These are phyloP conservation scores for Suhomyces kilbournensis DNA, from an alignment of 805 yeast genomes.

Conservation along the genomic window DNA sequence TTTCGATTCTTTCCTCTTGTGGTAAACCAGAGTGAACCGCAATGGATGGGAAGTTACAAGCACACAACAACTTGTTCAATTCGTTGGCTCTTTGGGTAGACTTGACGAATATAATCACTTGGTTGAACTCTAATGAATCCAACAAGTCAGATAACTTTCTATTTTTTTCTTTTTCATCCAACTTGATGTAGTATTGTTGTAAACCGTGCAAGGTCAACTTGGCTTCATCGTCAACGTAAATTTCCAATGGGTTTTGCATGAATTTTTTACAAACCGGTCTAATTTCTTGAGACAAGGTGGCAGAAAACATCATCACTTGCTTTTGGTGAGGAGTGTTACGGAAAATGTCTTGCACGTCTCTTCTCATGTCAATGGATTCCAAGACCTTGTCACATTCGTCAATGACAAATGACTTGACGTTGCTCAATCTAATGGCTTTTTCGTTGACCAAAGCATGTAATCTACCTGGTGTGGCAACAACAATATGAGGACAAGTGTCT, in stretches of 20 bases:
- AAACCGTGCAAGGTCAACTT: constrained; percentile 96
- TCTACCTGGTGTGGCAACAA: constrained; percentile 98
- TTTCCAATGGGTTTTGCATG: constrained; percentile 96
- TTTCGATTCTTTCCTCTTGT: constrained; percentile 96
- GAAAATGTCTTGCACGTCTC: constrained; percentile 97
- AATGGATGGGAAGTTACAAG: constrained; percentile 94
- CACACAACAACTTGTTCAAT: constrained; percentile 82
- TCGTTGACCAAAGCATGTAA: constrained; percentile 91
- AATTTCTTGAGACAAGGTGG: constrained; percentile 89
- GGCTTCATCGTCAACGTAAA: constrained; percentile 96
- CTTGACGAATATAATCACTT: constrained; percentile 93
- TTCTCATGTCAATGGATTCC: constrained; percentile 90
- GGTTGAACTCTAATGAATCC: constrained; percentile 94
- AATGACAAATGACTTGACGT: constrained; percentile 89
- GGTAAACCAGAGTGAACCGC: constrained; percentile 94
- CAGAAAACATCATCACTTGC: constrained; percentile 99
- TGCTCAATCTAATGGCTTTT: constrained; percentile 79
- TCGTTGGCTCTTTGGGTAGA: constrained; percentile 90
- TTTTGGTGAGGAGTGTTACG: constrained; percentile 97
- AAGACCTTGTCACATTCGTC: constrained; percentile 99
- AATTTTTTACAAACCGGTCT: constrained; percentile 97
- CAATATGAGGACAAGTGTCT: constrained; percentile 93
- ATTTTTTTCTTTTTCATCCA: constrained; percentile 90
- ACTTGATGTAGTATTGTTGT: constrained; percentile 92
- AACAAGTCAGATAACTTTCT: constrained; percentile 86